Evolutionary conservation across 169 alveolate genomes (phyloP).

Genomic region (Neospora caninum): DNA sequence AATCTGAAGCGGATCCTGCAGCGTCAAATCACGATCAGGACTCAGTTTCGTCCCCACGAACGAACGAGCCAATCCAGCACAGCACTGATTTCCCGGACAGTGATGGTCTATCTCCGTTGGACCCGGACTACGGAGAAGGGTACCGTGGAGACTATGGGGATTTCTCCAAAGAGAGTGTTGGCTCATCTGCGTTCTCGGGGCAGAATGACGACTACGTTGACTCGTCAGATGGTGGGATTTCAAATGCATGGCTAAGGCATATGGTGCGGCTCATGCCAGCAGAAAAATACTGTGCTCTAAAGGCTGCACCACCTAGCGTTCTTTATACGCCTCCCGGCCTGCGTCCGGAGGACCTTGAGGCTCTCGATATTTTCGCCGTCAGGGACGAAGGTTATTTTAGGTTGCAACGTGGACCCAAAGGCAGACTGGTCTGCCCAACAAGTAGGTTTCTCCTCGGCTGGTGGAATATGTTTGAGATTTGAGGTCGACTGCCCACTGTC

Average conservation of each 20-base stretch:
- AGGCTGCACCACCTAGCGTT: not conserved
- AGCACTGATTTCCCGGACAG: too few species aligned
- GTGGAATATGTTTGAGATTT: not conserved
- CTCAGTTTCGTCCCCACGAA: too few species aligned
- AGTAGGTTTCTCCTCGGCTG: not conserved
- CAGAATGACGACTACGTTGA: not conserved
- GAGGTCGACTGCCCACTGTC: too few species aligned
- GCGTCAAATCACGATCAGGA: too few species aligned
- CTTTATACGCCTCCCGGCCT: not conserved
- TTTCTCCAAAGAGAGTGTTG: not conserved
- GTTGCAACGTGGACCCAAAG: not conserved
- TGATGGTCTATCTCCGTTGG: too few species aligned
- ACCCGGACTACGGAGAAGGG: too few species aligned
- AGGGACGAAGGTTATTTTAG: not conserved
- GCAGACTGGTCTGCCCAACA: not conserved
- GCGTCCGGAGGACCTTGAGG: not conserved
- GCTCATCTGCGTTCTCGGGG: not conserved
- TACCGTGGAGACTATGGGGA: too few species aligned
- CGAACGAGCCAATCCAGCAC: too few species aligned
- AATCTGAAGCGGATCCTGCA: too few species aligned
- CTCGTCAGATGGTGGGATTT: not conserved
- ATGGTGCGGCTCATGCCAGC: not conserved
- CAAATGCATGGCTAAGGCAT: not conserved
- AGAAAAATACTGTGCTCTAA: not conserved
- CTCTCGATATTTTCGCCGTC: not conserved